A percentile compares a stretch with the other conserved stretches of the same genome.
Evolutionary conservation across 768 basidiomycete genomes (phyloP).

Genomic region (Pleurotus tuoliensis): DNA sequence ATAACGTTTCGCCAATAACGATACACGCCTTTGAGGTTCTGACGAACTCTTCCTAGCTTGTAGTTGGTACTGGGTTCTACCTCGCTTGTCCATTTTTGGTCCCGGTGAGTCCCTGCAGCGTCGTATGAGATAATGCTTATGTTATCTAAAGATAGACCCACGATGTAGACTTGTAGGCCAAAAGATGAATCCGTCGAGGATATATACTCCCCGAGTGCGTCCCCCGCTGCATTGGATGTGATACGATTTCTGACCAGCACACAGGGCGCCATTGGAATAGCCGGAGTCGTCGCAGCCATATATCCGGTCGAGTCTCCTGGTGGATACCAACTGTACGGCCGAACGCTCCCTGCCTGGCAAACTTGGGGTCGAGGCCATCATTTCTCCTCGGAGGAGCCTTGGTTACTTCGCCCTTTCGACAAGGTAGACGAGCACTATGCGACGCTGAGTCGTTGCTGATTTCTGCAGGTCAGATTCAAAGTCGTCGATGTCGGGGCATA

Average conservation of each 20-base stretch:
- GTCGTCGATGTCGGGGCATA: conserved; percentile 46
- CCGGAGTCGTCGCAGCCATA: conserved; percentile 62
- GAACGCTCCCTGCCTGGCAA: conserved; percentile 64
- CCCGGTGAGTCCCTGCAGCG: conserved; percentile 34
- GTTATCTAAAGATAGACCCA: conserved; percentile 43
- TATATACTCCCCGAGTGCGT: conserved; percentile 56
- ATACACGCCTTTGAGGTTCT: background rate
- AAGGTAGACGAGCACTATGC: conserved; percentile 32
- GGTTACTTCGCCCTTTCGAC: conserved; percentile 62
- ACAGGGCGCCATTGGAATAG: conserved; percentile 68
- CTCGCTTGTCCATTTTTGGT: conserved; percentile 61
- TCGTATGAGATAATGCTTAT: background rate
- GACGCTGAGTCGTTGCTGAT: background rate
- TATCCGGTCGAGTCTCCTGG: conserved; percentile 64
- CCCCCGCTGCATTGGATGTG: background rate
- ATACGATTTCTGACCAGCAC: background rate
- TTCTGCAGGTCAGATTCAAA: conserved; percentile 45
- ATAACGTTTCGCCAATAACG: background rate
- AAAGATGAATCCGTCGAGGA: conserved; percentile 74
- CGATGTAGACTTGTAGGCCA: conserved; percentile 58
- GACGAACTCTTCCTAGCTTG: conserved; percentile 33
- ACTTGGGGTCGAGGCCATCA: conserved; percentile 52
- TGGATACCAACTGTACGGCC: conserved; percentile 61
- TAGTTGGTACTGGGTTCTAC: conserved; percentile 63
- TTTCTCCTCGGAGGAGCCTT: conserved; percentile 46